Evolutionary conservation across 208 protist genomes (phyloP).

Genomic region (Acanthamoeba lenticulata): DNA sequence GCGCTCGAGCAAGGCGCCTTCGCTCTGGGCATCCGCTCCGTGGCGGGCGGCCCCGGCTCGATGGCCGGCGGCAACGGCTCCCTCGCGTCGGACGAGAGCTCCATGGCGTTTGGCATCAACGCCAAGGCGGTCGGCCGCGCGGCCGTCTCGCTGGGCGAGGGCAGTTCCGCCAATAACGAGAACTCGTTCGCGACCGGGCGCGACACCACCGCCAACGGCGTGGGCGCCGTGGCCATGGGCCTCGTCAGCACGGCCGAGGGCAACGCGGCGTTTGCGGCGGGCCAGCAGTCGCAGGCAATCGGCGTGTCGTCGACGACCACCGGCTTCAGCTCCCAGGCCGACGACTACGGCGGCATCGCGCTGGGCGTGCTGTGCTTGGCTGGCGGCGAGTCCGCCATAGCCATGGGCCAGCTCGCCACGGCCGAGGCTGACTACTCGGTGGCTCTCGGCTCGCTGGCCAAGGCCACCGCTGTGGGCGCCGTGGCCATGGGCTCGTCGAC

Average conservation of each 20-base stretch:
- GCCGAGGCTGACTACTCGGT: not conserved
- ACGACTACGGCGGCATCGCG: too few relatives aligned
- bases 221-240: not conserved
- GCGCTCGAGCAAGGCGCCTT: too few relatives aligned
- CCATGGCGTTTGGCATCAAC: not conserved
- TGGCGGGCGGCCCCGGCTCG: not conserved
- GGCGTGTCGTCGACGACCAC: not conserved
- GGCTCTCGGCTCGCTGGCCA: not conserved
- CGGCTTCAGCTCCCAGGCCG: too few relatives aligned
- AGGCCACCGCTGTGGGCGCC: not conserved
- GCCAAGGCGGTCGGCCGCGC: not conserved
- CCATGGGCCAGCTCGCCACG: too few relatives aligned
- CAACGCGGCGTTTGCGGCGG: not conserved
- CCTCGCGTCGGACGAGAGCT: not conserved
- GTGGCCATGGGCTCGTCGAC: not conserved
- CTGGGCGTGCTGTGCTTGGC: too few relatives aligned
- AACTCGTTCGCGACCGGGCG: not conserved
- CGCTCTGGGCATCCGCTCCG: too few relatives aligned
- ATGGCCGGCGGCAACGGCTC: not conserved
- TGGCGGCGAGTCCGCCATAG: not conserved
- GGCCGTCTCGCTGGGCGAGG: not conserved
- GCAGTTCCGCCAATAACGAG: not conserved
- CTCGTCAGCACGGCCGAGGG: not conserved
- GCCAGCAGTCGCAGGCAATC: not conserved
- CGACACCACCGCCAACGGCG: not conserved